Evolutionary conservation across 495 filamentous ascomycete species (phyloP).

Genomic region (Hypoxylon fragiforme): DNA sequence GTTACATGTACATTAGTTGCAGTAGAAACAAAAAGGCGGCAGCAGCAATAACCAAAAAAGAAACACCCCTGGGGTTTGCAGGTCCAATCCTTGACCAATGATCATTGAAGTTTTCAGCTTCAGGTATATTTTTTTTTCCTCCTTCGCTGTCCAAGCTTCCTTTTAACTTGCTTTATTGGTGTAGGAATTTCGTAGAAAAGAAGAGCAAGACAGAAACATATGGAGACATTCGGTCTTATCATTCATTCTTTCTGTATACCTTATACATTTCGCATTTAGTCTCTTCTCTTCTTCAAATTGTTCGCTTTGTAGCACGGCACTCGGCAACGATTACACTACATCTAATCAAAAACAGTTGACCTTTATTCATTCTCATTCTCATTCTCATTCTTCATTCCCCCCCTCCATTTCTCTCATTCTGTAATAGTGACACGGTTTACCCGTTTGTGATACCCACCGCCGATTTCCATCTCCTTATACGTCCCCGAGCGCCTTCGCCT

Average conservation of each 20-base stretch:
- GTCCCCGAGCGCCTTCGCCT: constrained; percentile 2
- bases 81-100: constrained; percentile 27
- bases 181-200: constrained; percentile 22
- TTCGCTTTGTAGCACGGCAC: constrained; percentile 17
- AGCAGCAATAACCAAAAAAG: too few relatives aligned
- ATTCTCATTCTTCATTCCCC: constrained; percentile 6
- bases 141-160: constrained; percentile 28
- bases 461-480: constrained; percentile 12
- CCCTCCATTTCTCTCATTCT: constrained; percentile 8
- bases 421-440: constrained; percentile 20
- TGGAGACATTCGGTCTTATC: constrained; percentile 27
- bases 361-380: too few relatives aligned
- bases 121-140: constrained; percentile 1
- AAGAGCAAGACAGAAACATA: constrained; percentile 26
- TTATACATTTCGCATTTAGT: constrained; percentile 11
- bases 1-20: not conserved
- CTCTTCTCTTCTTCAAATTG: constrained; percentile 4
- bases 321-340: not conserved
- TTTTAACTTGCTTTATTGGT: constrained; percentile 20
- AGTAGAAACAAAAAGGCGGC: too few relatives aligned
- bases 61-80: constrained; percentile 26
- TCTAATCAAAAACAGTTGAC: constrained; percentile 13
- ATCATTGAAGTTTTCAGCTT: constrained; percentile 25
- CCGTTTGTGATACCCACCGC: constrained; percentile 27
- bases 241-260: constrained; percentile 3